A percentile compares a stretch with the other conserved stretches of the same genome.
Conservation (phyloP, 148 eudicot species). For the Agrostemma githago region DNA sequence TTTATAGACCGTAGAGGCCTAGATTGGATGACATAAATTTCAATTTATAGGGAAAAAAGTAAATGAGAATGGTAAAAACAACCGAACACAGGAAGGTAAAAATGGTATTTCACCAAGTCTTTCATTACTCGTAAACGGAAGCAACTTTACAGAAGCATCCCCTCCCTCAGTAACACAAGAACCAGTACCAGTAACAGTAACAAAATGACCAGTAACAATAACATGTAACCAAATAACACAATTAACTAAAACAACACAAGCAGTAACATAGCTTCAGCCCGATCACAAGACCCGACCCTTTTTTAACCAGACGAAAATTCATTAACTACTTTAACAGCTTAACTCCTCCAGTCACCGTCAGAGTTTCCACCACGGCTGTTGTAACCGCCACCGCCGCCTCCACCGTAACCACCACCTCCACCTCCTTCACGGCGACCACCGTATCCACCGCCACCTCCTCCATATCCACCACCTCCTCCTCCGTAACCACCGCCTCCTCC, state of each 20-base stretch:
- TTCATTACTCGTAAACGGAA: conserved; percentile 17
- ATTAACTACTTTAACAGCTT: background rate
- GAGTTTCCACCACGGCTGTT: conserved; percentile 23
- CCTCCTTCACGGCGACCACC: conserved; percentile 20
- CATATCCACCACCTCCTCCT: conserved; percentile 21
- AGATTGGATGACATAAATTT: no score
- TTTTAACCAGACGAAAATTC: background rate
- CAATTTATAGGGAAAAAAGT: no score
- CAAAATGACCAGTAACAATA: background rate
- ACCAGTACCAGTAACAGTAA: conserved; percentile 1
- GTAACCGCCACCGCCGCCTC: conserved; percentile 6
- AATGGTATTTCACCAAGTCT: conserved; percentile 10
- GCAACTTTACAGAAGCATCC: conserved; percentile 20
- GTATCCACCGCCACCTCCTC: conserved; percentile 12
- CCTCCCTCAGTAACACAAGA: background rate
- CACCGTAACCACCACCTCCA: conserved; percentile 21
- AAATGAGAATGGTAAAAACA: background rate
- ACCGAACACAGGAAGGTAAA: background rate
- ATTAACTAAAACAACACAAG: background rate
- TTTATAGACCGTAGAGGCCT: no score
- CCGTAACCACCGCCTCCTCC: conserved; percentile 28
- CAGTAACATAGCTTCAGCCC: conserved; percentile 19
- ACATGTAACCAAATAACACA: conserved; percentile 1
- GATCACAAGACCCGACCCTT: conserved; percentile 14
- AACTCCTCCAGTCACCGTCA: conserved; percentile 55